These are phyloP conservation scores for Wickerhamomyces sydowiorum DNA, from an alignment of 805 yeast genomes.

Conservation along the genomic window DNA sequence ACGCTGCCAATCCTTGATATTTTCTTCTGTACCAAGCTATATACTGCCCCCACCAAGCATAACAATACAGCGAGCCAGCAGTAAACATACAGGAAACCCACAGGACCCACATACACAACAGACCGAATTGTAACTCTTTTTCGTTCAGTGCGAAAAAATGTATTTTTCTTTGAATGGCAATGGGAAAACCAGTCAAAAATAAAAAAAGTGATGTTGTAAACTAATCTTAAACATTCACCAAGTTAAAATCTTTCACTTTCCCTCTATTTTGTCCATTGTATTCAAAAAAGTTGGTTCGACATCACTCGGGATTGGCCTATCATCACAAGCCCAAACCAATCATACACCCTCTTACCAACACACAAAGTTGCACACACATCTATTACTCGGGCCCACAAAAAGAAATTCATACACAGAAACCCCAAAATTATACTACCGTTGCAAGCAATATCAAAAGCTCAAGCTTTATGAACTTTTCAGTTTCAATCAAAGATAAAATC, in stretches of 20 bases:
- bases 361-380: no score
- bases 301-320: not conserved
- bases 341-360: no score
- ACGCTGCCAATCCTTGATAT: not conserved
- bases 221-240: not conserved
- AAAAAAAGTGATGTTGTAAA: not conserved
- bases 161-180: not conserved
- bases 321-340: not conserved
- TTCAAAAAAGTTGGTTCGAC: not conserved
- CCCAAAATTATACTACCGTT: not conserved
- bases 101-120: no score
- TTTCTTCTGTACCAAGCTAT: not conserved
- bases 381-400: not conserved
- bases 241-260: not conserved
- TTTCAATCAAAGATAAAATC: no score
- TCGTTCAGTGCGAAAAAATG: not conserved
- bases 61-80: no score
- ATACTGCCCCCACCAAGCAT: no score
- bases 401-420: not conserved
- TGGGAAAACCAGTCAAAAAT: not conserved
- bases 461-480: no score
- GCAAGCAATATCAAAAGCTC: no score
- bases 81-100: no score
- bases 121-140: not conserved
- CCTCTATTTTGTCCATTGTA: no score